Evolutionary conservation across 2,329 filamentous ascomycete genomes (phyloP), one percentile per base, ranked within the genome.

Genomic region (Periconia sp.): DNA sequence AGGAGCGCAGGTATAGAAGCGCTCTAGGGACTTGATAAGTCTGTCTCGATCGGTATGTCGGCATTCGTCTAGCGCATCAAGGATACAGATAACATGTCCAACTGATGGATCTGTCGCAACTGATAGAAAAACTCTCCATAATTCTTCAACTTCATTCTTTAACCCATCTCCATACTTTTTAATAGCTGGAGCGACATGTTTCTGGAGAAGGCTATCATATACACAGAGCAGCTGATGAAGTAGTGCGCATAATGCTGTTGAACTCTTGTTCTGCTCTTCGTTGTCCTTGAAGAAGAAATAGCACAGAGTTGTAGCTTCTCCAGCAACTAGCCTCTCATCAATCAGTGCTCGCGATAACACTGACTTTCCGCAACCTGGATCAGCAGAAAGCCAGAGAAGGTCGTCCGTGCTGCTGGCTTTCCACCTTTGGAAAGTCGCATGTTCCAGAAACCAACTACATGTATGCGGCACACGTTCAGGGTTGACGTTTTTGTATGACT

Each of bases 221-320:
- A 55, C 54, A 24, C 52, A 46, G 8, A 36, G 37, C 1, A 74
- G 50, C 36, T 74, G 68, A 52, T 73, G 68, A 0, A 74, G 55
- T 11, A 73, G 18, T 5, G 66, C 63, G 28, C 63, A 72, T 1
- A 74, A 31, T 4, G 67, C 70, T 5, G 16, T 54, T 7, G 43
- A 29, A 26, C 66, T 28, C 24, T 36, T 50, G 17, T 66, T 62
- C 37, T 73, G 66, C 2, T 65, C 51, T 0, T 66, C 52, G 28
- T 71, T 66, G 23, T 71, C 66, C 32, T 71, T 72, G 51, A 73
- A 74, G 49, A 70, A 73, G 48, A 63, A 72, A 36, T 64, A 70
- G 4, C 65, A 54, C 1, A 57, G 56, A 19, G 43, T 52, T 17
- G 24, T 25, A 21, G 45, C 13, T 12, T 34, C 39, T 6, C 28